Conservation (phyloP, 2,329 filamentous ascomycete genomes). For the Bipolaris bicolor region DNA sequence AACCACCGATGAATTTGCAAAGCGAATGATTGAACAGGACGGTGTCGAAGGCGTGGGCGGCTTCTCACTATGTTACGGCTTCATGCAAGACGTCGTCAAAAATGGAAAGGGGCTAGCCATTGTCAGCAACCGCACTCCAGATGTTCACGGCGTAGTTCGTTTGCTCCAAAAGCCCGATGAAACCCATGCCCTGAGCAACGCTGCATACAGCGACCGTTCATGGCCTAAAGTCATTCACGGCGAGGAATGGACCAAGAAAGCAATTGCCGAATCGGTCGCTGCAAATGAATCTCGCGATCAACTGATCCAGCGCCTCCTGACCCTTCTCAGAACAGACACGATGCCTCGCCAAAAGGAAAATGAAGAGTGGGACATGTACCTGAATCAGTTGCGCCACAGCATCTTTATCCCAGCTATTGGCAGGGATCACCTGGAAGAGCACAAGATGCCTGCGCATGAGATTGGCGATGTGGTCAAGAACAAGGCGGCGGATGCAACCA, state of each 20-base stretch:
- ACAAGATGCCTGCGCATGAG: slow-evolving; percentile 45
- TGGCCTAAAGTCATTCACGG: slow-evolving; percentile 69
- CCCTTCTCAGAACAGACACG: slow-evolving; percentile 61
- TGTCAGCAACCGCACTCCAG: slow-evolving; percentile 66
- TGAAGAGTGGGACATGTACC: slow-evolving; percentile 61
- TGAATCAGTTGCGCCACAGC: slow-evolving; percentile 63
- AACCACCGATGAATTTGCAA: slow-evolving; percentile 59
- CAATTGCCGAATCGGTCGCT: slow-evolving; percentile 55
- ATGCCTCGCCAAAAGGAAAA: slow-evolving; percentile 58
- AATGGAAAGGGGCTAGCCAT: slow-evolving; percentile 54
- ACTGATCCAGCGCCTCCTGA: slow-evolving; percentile 60
- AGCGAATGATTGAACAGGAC: slow-evolving; percentile 60
- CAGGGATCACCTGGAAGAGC: slow-evolving; percentile 50
- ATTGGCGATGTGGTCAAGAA: slow-evolving; percentile 52
- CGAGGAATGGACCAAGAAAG: slow-evolving; percentile 59
- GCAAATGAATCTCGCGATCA: slow-evolving; percentile 54
- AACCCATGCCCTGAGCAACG: slow-evolving; percentile 67
- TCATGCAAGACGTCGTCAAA: slow-evolving; percentile 54
- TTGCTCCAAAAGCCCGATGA: slow-evolving; percentile 57
- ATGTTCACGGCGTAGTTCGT: slow-evolving; percentile 58
- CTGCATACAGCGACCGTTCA: slow-evolving; percentile 62
- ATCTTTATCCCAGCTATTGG: slow-evolving; percentile 67
- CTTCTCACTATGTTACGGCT: slow-evolving; percentile 67
- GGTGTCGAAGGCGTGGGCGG: slow-evolving; percentile 65
- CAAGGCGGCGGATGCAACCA: slow-evolving; percentile 47